Conservation (phyloP, 805 yeast genomes). For the Ogataea paraovalis region DNA sequence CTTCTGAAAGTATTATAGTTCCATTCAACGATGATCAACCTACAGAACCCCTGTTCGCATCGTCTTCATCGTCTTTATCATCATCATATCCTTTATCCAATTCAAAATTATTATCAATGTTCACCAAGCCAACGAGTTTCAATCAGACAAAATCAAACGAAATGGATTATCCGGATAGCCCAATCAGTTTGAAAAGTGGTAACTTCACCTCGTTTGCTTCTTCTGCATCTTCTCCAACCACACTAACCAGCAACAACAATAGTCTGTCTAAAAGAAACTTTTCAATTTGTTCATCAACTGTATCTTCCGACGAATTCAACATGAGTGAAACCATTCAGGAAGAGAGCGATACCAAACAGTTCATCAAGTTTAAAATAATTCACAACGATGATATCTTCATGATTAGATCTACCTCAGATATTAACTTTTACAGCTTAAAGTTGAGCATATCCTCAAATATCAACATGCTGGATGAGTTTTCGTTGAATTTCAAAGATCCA, state of each 20-base stretch:
- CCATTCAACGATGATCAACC: constrained; percentile 2
- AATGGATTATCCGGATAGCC: not conserved
- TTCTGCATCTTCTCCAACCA: not conserved
- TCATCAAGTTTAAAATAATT: constrained; percentile 12
- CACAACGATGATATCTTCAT: constrained; percentile 16
- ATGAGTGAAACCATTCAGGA: not conserved
- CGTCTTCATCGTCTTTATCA: constrained; percentile 2
- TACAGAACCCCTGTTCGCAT: constrained; percentile 7
- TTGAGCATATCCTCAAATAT: constrained; percentile 10
- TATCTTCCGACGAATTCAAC: not conserved
- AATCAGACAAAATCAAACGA: constrained; percentile 2
- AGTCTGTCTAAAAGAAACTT: not conserved
- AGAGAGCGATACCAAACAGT: not conserved
- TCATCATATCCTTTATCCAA: not conserved
- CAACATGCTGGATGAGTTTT: constrained; percentile 7
- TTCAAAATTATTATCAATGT: not conserved
- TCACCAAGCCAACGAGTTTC: constrained; percentile 3
- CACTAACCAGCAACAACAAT: not conserved
- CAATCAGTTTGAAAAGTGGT: not conserved
- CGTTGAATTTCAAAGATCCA: constrained; percentile 16
- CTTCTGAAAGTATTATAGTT: not conserved
- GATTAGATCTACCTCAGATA: constrained; percentile 3
- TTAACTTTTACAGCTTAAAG: constrained; percentile 2
- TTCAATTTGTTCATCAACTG: not conserved
- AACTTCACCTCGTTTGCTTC: not conserved